These are phyloP conservation scores for Eucalyptus coolabah DNA, from an alignment of 345 rosid genomes.

Conservation along the genomic window DNA sequence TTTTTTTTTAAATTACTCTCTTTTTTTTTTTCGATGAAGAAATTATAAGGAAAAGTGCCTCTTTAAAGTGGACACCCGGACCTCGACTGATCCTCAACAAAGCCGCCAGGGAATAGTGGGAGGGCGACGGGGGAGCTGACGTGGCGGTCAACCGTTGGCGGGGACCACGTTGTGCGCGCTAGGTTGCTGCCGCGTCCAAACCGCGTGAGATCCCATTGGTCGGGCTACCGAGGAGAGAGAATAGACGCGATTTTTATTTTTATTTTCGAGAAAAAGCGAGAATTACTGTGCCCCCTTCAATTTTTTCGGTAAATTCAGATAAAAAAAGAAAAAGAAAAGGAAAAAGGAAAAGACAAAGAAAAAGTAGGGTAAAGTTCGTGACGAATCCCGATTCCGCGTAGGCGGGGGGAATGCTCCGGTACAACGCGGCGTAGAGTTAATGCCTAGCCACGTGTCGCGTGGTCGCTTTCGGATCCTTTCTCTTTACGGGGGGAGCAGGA, in stretches of 20 bases:
- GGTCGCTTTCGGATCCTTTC: neutral
- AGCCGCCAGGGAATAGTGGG: neutral
- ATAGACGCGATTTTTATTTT: neutral
- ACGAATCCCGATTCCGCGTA: neutral
- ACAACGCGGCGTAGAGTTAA: neutral
- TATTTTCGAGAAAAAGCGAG: neutral
- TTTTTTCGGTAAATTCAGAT: neutral
- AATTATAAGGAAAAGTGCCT: neutral
- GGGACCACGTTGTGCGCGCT: neutral
- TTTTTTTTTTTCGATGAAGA: neutral
- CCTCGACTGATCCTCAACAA: neutral
- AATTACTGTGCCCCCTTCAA: neutral
- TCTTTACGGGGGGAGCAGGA: neutral
- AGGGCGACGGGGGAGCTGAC: neutral
- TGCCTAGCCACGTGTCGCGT: neutral
- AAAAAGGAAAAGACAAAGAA: neutral
- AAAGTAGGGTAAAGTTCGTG: neutral
- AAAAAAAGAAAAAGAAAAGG: rapidly evolving
- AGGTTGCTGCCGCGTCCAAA: neutral
- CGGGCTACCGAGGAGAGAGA: neutral
- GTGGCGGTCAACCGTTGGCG: neutral
- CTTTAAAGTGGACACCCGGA: neutral
- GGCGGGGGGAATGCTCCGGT: neutral
- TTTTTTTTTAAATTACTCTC: no score
- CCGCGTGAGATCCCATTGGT: neutral